These are phyloP conservation scores for Brachypodium distachyon DNA, from an alignment of 202 grass and related monocot genomes.

Conservation along the genomic window DNA sequence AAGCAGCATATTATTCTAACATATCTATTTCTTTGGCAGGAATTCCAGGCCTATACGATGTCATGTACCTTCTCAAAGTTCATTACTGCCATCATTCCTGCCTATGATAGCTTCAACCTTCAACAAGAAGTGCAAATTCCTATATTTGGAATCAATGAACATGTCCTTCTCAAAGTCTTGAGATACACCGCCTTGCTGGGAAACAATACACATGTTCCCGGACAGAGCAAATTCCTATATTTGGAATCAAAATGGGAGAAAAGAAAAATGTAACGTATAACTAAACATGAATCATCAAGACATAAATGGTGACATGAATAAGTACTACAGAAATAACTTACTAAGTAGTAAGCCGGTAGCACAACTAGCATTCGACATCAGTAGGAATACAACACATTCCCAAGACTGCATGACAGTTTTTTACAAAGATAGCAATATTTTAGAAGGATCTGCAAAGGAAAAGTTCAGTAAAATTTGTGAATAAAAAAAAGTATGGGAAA, in stretches of 20 bases:
- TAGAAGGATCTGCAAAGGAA: no score
- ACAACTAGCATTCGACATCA: no score
- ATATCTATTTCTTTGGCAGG: background rate
- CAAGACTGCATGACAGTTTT: no score
- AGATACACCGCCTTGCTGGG: background rate
- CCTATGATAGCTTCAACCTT: constrained; percentile 81
- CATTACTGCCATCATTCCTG: constrained; percentile 63
- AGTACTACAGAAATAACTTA: no score
- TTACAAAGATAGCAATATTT: no score
- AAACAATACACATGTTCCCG: background rate
- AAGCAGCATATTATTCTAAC: background rate
- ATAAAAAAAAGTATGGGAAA: background rate
- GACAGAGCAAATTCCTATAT: no score
- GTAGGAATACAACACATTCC: no score
- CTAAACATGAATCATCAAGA: no score
- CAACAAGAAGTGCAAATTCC: constrained; percentile 26
- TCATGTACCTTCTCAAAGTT: constrained; percentile 84
- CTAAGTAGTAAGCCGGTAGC: no score
- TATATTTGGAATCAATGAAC: no score
- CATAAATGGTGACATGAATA: no score
- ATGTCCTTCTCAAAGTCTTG: background rate
- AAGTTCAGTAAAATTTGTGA: no score
- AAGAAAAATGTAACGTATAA: background rate
- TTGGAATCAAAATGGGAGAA: background rate
- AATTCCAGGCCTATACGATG: background rate